Base-by-base conservation (phyloP, 805 yeast species). In the Candida tammaniensis region DNA sequence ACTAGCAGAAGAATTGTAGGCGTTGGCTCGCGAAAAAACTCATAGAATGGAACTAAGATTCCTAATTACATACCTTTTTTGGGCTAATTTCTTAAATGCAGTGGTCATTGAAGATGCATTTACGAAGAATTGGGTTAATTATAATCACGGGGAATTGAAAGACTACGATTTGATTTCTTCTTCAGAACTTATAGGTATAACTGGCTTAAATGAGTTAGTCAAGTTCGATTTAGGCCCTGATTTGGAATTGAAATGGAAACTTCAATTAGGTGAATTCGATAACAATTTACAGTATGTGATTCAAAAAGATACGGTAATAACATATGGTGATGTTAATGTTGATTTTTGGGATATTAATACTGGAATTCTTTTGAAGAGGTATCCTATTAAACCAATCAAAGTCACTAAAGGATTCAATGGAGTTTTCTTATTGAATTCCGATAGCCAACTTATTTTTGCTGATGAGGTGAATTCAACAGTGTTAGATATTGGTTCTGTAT, bases 121-220 rank as follows among this genome's bases (percentile, higher is more conserved):
- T 36, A 35, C 41, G 13, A 40, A 38, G 23, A 35, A 43, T 32
- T 43, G 47, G 47, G 38, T 37, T 21, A 32, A 28, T 12, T 31
- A 40, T 18, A 43, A 40, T 18, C 38, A 38, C 23, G 44, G 39
- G 1, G 18, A 11, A 1, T 20, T 40, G 14, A 13, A 12, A 5
- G 13, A 38, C 11, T 35, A 25, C 24, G 38, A 38, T 17, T 17
- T 38, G 17, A 10, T 38, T 6, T 21, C 35, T 4, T 9, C 27
- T 3, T 16, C 16, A 3, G 30, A 30, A 4, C 18, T 38, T 13
- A 22, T 38, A 7, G 41, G 32, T 6, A 17, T 33, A 3, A 38
- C 41, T 23, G 35, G 27, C 7, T 3, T 13, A 4, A 24, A 13
- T 24, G 39, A 36, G 12, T 24, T 37, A 11, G 14, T 37, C 11